Percentiles rank a stretch among this genome's conserved stretches.
Evolutionary conservation across 176 grass and related monocot genomes (phyloP).

Genomic region (Oryza rufipogon): DNA sequence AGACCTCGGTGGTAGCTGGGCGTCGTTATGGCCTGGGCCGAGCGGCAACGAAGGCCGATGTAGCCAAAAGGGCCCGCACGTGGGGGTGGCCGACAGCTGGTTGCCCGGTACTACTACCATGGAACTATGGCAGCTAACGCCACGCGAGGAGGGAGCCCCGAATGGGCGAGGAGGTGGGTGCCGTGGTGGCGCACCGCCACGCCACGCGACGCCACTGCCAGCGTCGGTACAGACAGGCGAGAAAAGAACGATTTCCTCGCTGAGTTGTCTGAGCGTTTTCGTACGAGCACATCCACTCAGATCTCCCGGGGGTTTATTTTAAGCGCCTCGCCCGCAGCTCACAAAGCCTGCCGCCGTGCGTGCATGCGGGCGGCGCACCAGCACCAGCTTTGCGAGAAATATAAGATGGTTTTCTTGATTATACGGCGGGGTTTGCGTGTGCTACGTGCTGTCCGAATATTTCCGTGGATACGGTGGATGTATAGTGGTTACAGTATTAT

Average conservation of each 20-base stretch:
- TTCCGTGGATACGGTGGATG: background rate
- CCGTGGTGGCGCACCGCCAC: background rate
- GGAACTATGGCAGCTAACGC: background rate
- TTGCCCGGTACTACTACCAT: background rate
- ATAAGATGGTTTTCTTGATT: background rate
- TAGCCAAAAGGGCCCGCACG: slow-evolving; percentile 16
- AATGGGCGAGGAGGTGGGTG: background rate
- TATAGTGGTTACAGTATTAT: background rate
- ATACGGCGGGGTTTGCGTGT: background rate
- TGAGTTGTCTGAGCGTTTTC: background rate
- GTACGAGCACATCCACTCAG: background rate
- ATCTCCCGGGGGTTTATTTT: background rate
- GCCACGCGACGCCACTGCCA: background rate
- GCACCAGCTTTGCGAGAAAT: background rate
- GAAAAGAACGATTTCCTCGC: background rate
- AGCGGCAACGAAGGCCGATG: background rate
- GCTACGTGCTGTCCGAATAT: slow-evolving; percentile 15
- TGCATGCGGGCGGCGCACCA: background rate
- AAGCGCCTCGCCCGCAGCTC: background rate
- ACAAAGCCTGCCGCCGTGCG: slow-evolving; percentile 1
- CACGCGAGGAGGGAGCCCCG: too few species aligned
- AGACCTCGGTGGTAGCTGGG: background rate
- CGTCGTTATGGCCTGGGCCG: background rate
- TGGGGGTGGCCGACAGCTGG: slow-evolving; percentile 9
- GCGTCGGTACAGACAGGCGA: background rate